phyloP scores from a whole-genome alignment of 805 yeast species.

The Starmerella bombicola region DNA sequence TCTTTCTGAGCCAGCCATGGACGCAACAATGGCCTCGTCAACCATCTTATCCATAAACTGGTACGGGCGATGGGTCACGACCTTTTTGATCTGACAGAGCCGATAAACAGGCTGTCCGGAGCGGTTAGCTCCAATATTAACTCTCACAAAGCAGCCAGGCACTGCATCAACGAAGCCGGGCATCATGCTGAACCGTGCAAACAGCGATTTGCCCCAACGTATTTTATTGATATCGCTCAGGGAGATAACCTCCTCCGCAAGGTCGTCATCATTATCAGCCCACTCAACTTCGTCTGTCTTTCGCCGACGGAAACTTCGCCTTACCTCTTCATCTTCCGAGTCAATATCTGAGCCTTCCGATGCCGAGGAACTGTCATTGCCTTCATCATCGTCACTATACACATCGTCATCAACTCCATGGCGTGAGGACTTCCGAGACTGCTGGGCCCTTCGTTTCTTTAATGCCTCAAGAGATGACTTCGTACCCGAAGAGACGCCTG shows the following conservation, averaged over 20 bases:
- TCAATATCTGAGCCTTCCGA: constrained; percentile 33
- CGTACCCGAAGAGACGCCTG: constrained; percentile 33
- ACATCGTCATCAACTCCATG: constrained; percentile 31
- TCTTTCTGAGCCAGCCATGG: constrained; percentile 70
- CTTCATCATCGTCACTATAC: constrained; percentile 32
- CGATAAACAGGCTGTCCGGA: constrained; percentile 59
- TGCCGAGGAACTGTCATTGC: constrained; percentile 28
- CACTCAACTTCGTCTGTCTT: constrained; percentile 36
- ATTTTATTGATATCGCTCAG: constrained; percentile 58
- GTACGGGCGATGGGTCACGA: constrained; percentile 40
- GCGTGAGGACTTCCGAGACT: constrained; percentile 5
- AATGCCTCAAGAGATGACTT: constrained; percentile 55
- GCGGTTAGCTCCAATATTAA: constrained; percentile 64
- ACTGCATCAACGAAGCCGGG: constrained; percentile 65
- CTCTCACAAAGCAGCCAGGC: constrained; percentile 65
- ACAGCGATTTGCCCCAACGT: constrained; percentile 63
- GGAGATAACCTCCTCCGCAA: constrained; percentile 34
- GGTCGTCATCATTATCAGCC: constrained; percentile 33
- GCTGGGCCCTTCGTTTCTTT: constrained; percentile 42
- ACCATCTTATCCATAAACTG: constrained; percentile 39
- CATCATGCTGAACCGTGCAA: constrained; percentile 65
- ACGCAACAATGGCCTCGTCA: constrained; percentile 51
- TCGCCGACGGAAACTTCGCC: constrained; percentile 5
- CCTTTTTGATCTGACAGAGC: constrained; percentile 66
- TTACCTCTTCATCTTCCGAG: constrained; percentile 30